These are phyloP conservation scores for Iodosphaeria phyllophila DNA, from an alignment of 2,329 filamentous ascomycete species.

Conservation along the genomic window DNA sequence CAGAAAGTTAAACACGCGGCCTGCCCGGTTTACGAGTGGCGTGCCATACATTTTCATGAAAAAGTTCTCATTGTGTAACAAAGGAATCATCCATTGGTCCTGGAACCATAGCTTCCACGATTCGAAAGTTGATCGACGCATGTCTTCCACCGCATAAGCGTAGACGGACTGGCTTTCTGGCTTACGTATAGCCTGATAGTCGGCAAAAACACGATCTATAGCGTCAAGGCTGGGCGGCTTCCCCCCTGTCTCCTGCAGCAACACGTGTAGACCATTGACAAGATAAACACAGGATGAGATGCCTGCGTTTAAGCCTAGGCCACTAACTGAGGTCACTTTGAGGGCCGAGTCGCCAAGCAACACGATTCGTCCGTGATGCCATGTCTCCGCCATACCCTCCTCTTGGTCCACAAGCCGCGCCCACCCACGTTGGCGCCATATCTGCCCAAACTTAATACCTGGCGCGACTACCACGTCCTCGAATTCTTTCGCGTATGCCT, in stretches of 20 bases:
- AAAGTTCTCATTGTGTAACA: too few relatives aligned
- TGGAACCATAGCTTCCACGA: too few relatives aligned
- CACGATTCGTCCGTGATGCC: slow-evolving; percentile 1
- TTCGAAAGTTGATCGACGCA: too few relatives aligned
- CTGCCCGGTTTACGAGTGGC: too few relatives aligned
- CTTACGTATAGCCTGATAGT: slow-evolving; percentile 8
- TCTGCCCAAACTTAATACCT: too few relatives aligned
- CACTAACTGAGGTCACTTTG: slow-evolving; percentile 1
- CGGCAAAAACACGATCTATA: slow-evolving; percentile 7
- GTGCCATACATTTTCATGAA: too few relatives aligned
- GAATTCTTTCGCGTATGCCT: background rate
- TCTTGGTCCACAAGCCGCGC: background rate
- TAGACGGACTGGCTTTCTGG: too few relatives aligned
- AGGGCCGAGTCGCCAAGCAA: slow-evolving; percentile 1
- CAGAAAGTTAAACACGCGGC: too few relatives aligned
- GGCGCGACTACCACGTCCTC: slow-evolving; percentile 1
- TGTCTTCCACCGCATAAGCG: too few relatives aligned
- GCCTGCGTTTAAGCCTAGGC: background rate
- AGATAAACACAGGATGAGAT: slow-evolving; percentile 5
- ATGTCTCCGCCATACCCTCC: slow-evolving; percentile 1
- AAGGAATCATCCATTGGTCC: too few relatives aligned
- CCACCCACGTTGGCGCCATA: background rate
- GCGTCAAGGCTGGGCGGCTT: slow-evolving; percentile 4
- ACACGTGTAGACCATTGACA: slow-evolving; percentile 9
- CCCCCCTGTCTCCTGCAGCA: slow-evolving; percentile 4